Evolutionary conservation across 257 asterid species (phyloP).

Genomic region (Solanum acaule): DNA sequence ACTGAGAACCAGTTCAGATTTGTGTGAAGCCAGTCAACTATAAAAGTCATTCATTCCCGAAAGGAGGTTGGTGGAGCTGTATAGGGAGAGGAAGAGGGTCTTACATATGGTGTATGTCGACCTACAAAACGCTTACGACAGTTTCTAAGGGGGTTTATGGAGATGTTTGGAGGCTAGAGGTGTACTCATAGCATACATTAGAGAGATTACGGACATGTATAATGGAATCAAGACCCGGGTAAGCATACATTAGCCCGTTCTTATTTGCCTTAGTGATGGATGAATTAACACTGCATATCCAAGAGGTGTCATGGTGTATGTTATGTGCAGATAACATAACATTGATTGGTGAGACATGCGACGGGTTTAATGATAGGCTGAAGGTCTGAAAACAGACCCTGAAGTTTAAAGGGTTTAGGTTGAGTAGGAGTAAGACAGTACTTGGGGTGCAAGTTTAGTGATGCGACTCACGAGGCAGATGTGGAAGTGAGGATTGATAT

Average conservation of each 20-base stretch:
- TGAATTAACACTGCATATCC: background rate
- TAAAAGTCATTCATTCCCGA: background rate
- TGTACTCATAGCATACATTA: background rate
- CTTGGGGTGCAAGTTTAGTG: too few relatives aligned
- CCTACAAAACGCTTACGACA: background rate
- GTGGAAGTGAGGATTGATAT: too few relatives aligned
- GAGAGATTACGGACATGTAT: too few relatives aligned
- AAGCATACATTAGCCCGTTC: background rate
- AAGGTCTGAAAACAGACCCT: too few relatives aligned
- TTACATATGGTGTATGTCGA: background rate
- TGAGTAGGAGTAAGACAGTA: too few relatives aligned
- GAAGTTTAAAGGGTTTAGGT: too few relatives aligned
- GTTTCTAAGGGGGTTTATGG: background rate
- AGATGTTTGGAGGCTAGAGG: too few relatives aligned
- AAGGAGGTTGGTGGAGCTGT: background rate
- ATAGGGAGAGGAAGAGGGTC: background rate
- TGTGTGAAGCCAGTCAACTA: background rate
- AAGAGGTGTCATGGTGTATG: background rate
- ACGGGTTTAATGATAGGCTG: too few relatives aligned
- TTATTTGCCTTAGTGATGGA: background rate
- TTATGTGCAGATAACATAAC: background rate
- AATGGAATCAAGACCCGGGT: background rate
- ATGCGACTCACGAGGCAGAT: too few relatives aligned
- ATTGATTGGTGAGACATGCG: too few relatives aligned
- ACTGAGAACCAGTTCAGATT: background rate